Base-by-base conservation (phyloP, 208 protist species). In the Wallacemonas collosoma region DNA sequence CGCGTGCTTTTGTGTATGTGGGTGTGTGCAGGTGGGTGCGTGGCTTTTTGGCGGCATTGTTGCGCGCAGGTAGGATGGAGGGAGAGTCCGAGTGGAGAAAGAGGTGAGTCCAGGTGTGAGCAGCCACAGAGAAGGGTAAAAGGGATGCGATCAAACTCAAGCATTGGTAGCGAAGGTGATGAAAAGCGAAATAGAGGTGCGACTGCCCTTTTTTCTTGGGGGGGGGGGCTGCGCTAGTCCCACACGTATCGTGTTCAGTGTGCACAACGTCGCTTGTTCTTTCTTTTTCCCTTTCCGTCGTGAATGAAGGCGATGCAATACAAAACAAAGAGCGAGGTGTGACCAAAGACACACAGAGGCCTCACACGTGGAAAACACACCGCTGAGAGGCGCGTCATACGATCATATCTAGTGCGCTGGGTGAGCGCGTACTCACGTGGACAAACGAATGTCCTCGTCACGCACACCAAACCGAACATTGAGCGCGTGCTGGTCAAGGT, bases 381-480 rank as follows among this genome's bases (percentile, higher is more conserved):
- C 45, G 45, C 45, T 12, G 45, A 14, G 45, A 50, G 12, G 45
- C 12, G 45, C 26, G 26, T 26, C 26, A 26, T 26, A 26, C 26
- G 26, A 26, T 50, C 8, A 50, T 50, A 12, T 6, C 45, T 50
- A 14, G 45, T 50, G 45, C 45, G 45, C 8, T 50, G 45, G 0
- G 26, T 26, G 26, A 26, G 0, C 26, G 26, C 26, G 26, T 26
- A 26, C 45, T 50, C 17, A 65, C 3, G 50, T 3, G 43, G n/a
- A 41, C n/a, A 65, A 41, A 4, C 36, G 60, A 15, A 65, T 50
- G 12, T 65, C 60, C 2, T 50, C 60, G n/a, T 65, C 60, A 12
- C 60, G 60, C 12, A 65, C 14, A 11, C 41, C 60, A n/a, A 65
- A 48, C 3, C 43, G 60, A 6, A 65, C 3, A 4, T 65, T 65